A percentile compares a stretch with the other conserved stretches of the same genome.
phyloP scores from a whole-genome alignment of 176 grass and related monocot species.

The Urochloa ruziziensis region DNA sequence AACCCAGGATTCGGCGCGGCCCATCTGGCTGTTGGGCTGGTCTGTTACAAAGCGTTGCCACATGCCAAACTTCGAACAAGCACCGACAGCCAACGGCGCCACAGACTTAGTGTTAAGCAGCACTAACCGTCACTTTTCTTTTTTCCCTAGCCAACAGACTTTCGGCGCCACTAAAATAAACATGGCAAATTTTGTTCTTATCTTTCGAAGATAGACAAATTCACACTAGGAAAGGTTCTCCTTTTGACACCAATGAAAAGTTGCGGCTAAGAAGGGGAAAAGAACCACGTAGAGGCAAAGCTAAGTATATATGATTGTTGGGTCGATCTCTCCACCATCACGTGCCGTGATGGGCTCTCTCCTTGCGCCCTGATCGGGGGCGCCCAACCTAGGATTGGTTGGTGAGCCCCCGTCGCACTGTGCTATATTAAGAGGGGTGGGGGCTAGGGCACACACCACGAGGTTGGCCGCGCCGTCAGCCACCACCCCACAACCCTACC shows the following conservation, averaged over 20 bases:
- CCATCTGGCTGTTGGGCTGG: too few relatives aligned
- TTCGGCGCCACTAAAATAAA: constrained; percentile 11
- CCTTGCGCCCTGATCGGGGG: too few relatives aligned
- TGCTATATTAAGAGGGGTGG: too few relatives aligned
- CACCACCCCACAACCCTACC: too few relatives aligned
- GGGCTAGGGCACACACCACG: too few relatives aligned
- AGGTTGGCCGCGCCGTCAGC: too few relatives aligned
- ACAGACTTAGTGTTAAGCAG: constrained; percentile 1
- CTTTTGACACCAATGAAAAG: constrained; percentile 16
- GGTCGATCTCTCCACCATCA: too few relatives aligned
- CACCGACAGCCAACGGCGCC: too few relatives aligned
- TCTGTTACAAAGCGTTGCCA: neutral
- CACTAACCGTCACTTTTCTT: constrained; percentile 1
- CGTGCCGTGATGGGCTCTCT: too few relatives aligned
- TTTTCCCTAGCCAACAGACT: neutral
- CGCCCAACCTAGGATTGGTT: too few relatives aligned
- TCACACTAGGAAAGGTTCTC: neutral
- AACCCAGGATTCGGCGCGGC: too few relatives aligned
- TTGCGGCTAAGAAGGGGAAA: neutral
- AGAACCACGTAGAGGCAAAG: neutral
- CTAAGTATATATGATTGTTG: neutral
- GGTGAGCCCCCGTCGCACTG: too few relatives aligned
- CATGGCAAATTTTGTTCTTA: neutral
- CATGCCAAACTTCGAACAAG: constrained; percentile 19
- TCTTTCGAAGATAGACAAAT: neutral